Conservation (phyloP, 2,329 filamentous ascomycete genomes). For the Fusarium begoniae region DNA sequence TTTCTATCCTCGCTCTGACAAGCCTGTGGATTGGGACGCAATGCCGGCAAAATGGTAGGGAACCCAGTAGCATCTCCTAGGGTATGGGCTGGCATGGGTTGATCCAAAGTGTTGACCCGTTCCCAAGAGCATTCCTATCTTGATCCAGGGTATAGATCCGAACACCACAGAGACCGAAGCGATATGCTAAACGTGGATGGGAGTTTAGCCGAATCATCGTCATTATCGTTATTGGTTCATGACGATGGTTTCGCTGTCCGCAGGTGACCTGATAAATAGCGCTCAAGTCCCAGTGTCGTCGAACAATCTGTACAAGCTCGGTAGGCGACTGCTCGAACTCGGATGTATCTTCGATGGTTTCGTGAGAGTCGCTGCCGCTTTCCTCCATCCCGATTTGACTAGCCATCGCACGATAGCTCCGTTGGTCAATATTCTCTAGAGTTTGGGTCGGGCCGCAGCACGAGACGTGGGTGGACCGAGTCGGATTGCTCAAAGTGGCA, state of each 20-base stretch:
- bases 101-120: not conserved
- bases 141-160: not conserved
- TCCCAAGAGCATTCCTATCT: not conserved
- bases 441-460: not conserved
- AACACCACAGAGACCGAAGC: not conserved
- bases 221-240: not conserved
- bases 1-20: not conserved
- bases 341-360: not conserved
- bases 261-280: not conserved
- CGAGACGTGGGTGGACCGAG: not conserved
- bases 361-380: not conserved
- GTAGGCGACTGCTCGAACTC: not conserved
- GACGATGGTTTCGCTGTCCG: not conserved
- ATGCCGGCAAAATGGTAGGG: not conserved
- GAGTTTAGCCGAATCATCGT: not conserved
- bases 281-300: not conserved
- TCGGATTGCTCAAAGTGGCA: not conserved
- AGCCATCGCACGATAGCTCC: not conserved
- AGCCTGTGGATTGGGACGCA: not conserved
- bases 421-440: not conserved
- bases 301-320: not conserved
- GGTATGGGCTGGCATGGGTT: not conserved
- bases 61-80: not conserved
- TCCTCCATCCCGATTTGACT: not conserved
- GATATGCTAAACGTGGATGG: not conserved